phyloP scores from a whole-genome alignment of 2,329 filamentous ascomycete genomes.

The Paradendryphiella salina region DNA sequence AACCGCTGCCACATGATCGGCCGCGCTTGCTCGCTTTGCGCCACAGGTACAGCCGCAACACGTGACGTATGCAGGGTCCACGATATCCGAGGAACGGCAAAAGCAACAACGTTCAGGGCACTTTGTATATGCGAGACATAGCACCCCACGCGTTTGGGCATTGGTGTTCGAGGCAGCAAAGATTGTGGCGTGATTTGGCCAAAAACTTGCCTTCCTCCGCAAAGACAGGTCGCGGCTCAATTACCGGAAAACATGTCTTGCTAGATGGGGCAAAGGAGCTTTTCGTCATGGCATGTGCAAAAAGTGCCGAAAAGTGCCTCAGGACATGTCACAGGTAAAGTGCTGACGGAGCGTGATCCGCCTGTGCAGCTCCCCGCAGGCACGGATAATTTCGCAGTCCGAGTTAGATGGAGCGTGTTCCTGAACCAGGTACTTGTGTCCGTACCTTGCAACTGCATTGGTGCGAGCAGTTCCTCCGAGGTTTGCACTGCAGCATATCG shows the following conservation, averaged over 20 bases:
- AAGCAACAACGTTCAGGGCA: neutral
- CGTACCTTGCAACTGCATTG: slow-evolving; percentile 5
- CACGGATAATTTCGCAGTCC: slow-evolving; percentile 2
- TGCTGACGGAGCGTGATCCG: neutral
- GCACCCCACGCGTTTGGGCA: neutral
- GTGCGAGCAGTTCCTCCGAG: slow-evolving; percentile 9
- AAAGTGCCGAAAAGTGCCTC: neutral
- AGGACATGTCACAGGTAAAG: slow-evolving; percentile 1
- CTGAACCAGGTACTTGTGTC: slow-evolving; percentile 1
- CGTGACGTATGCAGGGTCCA: slow-evolving; percentile 17
- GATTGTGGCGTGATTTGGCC: neutral
- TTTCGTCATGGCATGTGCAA: neutral
- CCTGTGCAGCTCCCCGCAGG: slow-evolving; percentile 4
- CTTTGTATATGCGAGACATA: neutral
- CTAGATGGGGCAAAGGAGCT: neutral
- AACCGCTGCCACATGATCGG: slow-evolving; percentile 8
- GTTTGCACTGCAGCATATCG: neutral
- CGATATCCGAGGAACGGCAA: neutral
- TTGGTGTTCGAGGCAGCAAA: neutral
- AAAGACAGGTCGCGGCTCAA: neutral
- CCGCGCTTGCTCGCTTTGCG: slow-evolving; percentile 15
- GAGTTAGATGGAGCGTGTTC: neutral
- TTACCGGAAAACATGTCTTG: neutral
- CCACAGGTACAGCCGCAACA: slow-evolving; percentile 18
- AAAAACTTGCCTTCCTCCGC: neutral